Evolutionary conservation across 345 rosid genomes (phyloP).

Genomic region (Hibiscus syriacus): DNA sequence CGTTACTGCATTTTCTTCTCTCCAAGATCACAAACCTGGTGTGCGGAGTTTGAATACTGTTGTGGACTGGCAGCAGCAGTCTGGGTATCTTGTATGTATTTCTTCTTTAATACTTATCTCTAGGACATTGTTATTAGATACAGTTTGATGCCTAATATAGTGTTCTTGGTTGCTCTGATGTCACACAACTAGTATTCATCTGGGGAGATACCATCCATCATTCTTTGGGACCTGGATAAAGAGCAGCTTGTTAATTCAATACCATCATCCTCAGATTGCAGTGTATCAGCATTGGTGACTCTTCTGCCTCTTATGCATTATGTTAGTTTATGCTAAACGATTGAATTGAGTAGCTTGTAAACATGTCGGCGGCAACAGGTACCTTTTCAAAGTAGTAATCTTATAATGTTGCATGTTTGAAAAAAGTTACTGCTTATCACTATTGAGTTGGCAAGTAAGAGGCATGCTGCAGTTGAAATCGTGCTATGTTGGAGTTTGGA

Average conservation of each 20-base stretch:
- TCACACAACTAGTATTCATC: conserved; percentile 67
- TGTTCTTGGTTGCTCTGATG: conserved; percentile 15
- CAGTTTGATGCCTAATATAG: conserved; percentile 1
- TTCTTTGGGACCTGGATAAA: conserved; percentile 89
- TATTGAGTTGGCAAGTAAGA: no score
- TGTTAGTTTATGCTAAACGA: neutral
- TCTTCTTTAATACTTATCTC: conserved; percentile 4
- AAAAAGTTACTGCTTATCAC: neutral
- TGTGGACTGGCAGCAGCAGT: conserved; percentile 99
- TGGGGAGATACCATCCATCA: conserved; percentile 75
- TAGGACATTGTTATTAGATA: conserved; percentile 5
- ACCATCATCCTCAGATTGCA: conserved; percentile 64
- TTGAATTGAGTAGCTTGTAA: neutral
- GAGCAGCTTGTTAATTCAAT: conserved; percentile 73
- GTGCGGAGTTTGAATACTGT: conserved; percentile 77
- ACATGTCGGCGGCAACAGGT: neutral
- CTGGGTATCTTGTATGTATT: conserved; percentile 81
- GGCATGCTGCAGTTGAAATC: no score
- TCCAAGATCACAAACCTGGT: conserved; percentile 88
- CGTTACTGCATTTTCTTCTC: conserved; percentile 90
- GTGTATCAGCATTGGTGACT: conserved; percentile 81
- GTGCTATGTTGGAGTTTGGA: neutral
- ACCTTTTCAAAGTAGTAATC: no score
- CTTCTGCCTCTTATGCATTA: neutral
- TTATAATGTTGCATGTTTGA: no score